Percentiles rank a stretch among this genome's conserved stretches.
Evolutionary conservation across 495 filamentous ascomycete species (phyloP).

Genomic region (Penicillium ucsense): DNA sequence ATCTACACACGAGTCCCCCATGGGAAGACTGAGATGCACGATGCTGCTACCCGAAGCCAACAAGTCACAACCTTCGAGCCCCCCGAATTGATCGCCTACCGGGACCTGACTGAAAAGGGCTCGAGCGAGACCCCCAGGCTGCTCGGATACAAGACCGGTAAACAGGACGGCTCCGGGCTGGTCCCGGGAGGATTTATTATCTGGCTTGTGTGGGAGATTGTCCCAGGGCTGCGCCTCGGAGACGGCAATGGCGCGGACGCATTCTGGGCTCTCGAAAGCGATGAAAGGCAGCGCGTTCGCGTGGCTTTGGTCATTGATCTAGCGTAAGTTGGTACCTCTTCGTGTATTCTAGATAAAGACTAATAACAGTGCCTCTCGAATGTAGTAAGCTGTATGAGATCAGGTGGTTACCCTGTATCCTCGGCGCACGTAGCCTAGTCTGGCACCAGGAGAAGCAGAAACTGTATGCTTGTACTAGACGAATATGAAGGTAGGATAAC

Average conservation of each 20-base stretch:
- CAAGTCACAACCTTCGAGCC: background rate
- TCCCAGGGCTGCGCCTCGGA: background rate
- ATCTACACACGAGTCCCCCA: conserved; percentile 2
- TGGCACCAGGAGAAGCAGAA: background rate
- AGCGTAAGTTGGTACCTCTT: background rate
- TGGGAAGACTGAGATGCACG: background rate
- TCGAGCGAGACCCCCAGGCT: background rate
- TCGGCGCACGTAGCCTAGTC: background rate
- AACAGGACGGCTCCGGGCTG: background rate
- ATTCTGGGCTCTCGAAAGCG: background rate
- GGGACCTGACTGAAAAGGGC: background rate
- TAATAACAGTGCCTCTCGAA: background rate
- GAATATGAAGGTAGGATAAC: too few species aligned
- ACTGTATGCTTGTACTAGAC: background rate
- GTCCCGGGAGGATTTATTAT: background rate
- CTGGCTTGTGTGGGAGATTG: conserved; percentile 1
- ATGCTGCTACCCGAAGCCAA: background rate
- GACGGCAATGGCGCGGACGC: background rate
- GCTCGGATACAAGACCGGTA: background rate
- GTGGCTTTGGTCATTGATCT: background rate
- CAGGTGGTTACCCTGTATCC: background rate
- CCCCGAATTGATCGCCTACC: background rate
- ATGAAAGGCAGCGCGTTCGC: background rate
- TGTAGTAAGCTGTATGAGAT: background rate
- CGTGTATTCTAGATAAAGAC: background rate